Evolutionary conservation across 2,329 filamentous ascomycete species (phyloP).

Genomic region (Scedosporium aurantiacum): DNA sequence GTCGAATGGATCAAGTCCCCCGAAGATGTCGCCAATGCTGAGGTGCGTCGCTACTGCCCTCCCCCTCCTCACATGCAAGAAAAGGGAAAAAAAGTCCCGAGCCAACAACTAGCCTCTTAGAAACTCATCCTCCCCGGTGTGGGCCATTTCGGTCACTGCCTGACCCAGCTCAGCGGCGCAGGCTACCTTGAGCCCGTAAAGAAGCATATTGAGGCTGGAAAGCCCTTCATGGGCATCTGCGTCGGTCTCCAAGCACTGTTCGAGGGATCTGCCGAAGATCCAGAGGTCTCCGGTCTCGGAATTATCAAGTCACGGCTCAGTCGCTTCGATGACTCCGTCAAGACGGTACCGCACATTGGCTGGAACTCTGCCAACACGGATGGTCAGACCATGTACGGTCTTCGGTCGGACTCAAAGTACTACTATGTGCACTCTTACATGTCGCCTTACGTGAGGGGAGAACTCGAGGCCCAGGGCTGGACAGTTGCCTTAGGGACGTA

Average conservation of each 20-base stretch:
- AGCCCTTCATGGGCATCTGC: slow-evolving; percentile 96
- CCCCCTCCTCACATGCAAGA: background rate
- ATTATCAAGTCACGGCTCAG: slow-evolving; percentile 60
- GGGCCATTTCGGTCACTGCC: slow-evolving; percentile 94
- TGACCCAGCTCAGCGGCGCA: slow-evolving; percentile 69
- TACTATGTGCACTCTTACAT: slow-evolving; percentile 98
- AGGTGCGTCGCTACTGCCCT: slow-evolving; percentile 42
- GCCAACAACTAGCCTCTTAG: slow-evolving; percentile 31
- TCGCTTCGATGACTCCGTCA: slow-evolving; percentile 65
- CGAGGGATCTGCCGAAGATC: slow-evolving; percentile 70
- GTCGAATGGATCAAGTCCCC: slow-evolving; percentile 87
- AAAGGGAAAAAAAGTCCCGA: background rate
- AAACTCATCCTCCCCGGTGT: slow-evolving; percentile 93
- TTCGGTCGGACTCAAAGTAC: slow-evolving; percentile 79
- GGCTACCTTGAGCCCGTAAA: slow-evolving; percentile 76
- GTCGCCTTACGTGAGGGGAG: slow-evolving; percentile 59
- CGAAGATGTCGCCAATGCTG: slow-evolving; percentile 71
- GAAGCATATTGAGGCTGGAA: slow-evolving; percentile 76
- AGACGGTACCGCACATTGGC: slow-evolving; percentile 96
- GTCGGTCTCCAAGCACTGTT: slow-evolving; percentile 90
- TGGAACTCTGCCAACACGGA: slow-evolving; percentile 82
- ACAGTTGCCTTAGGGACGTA: slow-evolving; percentile 84
- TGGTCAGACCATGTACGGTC: slow-evolving; percentile 55
- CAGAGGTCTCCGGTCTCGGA: slow-evolving; percentile 60
- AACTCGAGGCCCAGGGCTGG: slow-evolving; percentile 77